A percentile compares a stretch with the other conserved stretches of the same genome.
phyloP scores from a whole-genome alignment of 2,329 filamentous ascomycete species.

The Cladosporium sp. region DNA sequence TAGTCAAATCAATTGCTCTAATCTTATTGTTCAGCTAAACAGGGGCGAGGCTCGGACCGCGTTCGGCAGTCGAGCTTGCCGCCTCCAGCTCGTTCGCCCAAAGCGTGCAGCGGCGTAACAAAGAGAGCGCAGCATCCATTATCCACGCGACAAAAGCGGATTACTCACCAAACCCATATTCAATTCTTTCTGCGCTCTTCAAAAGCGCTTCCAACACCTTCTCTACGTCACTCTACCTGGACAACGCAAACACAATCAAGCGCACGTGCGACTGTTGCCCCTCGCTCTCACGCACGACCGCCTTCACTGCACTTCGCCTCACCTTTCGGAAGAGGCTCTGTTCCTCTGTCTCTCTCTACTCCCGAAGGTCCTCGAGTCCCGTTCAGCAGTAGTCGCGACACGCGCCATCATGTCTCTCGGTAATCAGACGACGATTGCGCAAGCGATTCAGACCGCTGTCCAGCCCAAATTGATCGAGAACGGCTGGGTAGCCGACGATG shows the following conservation, averaged over 20 bases:
- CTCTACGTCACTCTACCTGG: background rate
- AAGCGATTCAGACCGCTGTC: conserved; percentile 75
- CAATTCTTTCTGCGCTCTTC: too few relatives aligned
- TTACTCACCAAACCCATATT: background rate
- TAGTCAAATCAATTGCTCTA: too few relatives aligned
- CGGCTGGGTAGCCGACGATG: conserved; percentile 80
- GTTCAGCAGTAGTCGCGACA: background rate
- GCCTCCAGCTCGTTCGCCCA: background rate
- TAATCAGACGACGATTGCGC: conserved; percentile 71
- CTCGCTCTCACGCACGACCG: background rate
- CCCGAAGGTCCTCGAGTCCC: background rate
- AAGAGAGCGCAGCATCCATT: background rate
- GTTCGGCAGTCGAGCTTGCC: background rate
- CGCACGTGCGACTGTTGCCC: background rate
- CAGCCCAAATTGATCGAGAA: conserved; percentile 89
- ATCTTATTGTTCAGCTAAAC: too few relatives aligned
- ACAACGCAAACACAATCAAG: background rate
- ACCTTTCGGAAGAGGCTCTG: conserved; percentile 3
- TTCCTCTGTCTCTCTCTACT: background rate
- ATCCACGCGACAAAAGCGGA: background rate
- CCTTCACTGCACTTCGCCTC: conserved; percentile 6
- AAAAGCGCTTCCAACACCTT: background rate
- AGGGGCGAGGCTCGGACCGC: too few relatives aligned
- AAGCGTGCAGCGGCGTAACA: background rate
- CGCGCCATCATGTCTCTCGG: conserved; percentile 60